Base-by-base conservation (phyloP, 2,329 filamentous ascomycete genomes). In the Colletotrichum gloeosporioides region DNA sequence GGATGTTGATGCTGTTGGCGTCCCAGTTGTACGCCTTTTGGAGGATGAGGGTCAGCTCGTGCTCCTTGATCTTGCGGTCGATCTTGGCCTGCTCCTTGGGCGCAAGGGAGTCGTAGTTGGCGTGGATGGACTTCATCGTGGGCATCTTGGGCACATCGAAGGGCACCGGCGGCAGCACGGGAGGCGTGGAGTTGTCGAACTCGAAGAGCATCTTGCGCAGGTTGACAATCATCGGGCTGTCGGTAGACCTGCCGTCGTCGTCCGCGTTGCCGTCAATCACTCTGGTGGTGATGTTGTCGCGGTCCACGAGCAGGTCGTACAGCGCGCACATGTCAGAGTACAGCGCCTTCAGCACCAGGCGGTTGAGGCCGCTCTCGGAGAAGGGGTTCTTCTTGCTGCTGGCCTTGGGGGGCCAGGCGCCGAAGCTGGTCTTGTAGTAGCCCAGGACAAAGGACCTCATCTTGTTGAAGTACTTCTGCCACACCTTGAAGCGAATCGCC, bases 301-400 rank as follows among this genome's bases (percentile, higher is more conserved):
- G 93, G 83, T 99, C 95, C 7, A 95, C 97, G 16, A 98, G 87
- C 75, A 98, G 88, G 81, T 99, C 96, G 84, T 99, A 99, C 18
- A 99, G 88, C 53, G 93, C 92, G 79, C 95, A 95, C 81, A 98
- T 92, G 83, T 99, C 96, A 31, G 92, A 90, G 85, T 98, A 99
- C 10, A 99, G 86, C 59, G 95, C 93, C 82, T 92, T 92, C 57
- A 98, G 88, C 8, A 98, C 95, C 61, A 95, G 86, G 29, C 97
- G 91, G 84, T 98, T 98, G 27, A 99, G 89, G 0, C 96, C 96
- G 79, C 92, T 95, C 79, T 96, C 95, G 32, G 94, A 93, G 78
- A 98, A 95, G 1, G 93, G 91, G 82, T 98, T 98, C 90, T 98
- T 98, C 89, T 98, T 98, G 80, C 93, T 96, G 80, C 91, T 94